These are phyloP conservation scores for Penicillium aurantiogriseum DNA, from an alignment of 2,329 filamentous ascomycete species.

Conservation along the genomic window DNA sequence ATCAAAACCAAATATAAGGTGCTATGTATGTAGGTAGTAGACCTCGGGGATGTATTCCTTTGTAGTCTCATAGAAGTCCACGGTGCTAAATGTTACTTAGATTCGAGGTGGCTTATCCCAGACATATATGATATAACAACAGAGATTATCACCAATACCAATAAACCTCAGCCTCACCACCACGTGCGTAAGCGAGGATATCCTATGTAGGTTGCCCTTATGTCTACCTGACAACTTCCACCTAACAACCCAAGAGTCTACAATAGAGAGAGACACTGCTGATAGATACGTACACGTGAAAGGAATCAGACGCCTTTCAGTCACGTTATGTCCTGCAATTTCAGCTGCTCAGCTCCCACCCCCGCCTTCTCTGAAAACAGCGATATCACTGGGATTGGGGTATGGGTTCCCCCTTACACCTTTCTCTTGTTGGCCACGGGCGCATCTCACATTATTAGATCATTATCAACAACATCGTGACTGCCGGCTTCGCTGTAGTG, in stretches of 20 bases:
- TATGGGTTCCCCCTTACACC: background rate
- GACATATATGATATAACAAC: background rate
- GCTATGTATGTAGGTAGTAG: too few relatives aligned
- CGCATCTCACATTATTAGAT: background rate
- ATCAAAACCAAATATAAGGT: too few relatives aligned
- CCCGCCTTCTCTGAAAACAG: background rate
- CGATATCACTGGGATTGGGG: background rate
- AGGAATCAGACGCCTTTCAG: background rate
- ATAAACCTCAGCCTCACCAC: background rate
- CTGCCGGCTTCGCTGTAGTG: slow-evolving; percentile 5
- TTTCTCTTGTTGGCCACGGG: background rate
- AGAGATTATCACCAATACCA: background rate
- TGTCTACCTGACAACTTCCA: background rate
- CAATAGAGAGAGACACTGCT: background rate
- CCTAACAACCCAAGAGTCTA: background rate
- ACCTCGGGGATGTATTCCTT: background rate
- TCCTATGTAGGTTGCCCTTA: background rate
- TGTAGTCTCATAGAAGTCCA: background rate
- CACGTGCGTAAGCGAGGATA: background rate
- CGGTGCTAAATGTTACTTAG: background rate
- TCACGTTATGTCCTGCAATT: background rate
- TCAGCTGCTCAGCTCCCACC: background rate
- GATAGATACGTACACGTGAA: background rate
- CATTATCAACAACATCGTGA: slow-evolving; percentile 9
- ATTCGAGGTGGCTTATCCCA: background rate